These are phyloP conservation scores for Chenopodium berlandieri DNA, from an alignment of 148 eudicot genomes.

Conservation along the genomic window DNA sequence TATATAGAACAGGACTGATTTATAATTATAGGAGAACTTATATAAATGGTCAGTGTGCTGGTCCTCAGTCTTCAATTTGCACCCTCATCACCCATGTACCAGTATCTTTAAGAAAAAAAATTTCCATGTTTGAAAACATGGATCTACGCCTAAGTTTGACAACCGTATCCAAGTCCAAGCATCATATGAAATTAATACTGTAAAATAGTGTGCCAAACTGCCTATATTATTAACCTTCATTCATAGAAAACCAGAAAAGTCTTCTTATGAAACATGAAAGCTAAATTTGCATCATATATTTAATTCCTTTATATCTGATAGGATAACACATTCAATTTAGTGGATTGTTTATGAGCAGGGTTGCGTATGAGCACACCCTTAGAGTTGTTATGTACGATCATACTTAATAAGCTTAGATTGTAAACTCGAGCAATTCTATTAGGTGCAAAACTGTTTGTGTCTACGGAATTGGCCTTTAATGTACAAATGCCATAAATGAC, in stretches of 20 bases:
- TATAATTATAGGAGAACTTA: neutral
- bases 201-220: neutral
- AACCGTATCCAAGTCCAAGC: neutral
- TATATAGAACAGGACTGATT: neutral
- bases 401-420: neutral
- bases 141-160: neutral
- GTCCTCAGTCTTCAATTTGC: neutral
- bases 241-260: neutral
- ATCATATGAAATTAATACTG: neutral
- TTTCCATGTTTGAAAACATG: neutral
- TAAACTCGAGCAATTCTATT: neutral
- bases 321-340: neutral
- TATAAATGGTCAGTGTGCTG: neutral
- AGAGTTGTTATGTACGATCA: neutral
- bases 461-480: slow-evolving; percentile 5
- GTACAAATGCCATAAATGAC: slow-evolving; percentile 1
- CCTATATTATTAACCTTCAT: neutral
- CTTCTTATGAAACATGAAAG: neutral
- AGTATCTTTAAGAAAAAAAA: neutral
- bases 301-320: neutral
- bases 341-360: neutral
- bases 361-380: neutral
- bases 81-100: neutral
- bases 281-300: neutral
- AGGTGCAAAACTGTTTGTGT: neutral